Percentiles rank a stretch among this genome's conserved stretches.
Conservation (phyloP, 1,284 basidiomycete genomes). For the Leccinum subrobustum region DNA sequence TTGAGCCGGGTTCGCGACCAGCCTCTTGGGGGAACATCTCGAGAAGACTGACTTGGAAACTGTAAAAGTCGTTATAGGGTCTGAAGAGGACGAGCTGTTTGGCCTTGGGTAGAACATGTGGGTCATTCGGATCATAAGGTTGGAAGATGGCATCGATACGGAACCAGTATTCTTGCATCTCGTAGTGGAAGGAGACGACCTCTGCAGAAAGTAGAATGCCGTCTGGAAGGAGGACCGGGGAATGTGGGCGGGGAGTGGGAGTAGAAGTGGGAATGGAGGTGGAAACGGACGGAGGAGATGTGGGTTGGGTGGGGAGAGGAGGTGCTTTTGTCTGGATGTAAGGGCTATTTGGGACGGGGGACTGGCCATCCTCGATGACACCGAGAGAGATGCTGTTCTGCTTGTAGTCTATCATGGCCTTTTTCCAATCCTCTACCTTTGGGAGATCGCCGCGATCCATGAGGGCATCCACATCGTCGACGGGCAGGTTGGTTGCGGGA, state of each 20-base stretch:
- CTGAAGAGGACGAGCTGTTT: constrained; percentile 90
- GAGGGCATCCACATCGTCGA: constrained; percentile 71
- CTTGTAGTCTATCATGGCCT: constrained; percentile 92
- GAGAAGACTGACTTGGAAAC: constrained; percentile 91
- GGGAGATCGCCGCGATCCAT: constrained; percentile 88
- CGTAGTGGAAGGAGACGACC: constrained; percentile 95
- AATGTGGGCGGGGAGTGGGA: constrained; percentile 27
- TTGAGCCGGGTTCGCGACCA: constrained; percentile 63
- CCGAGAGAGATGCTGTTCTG: constrained; percentile 95
- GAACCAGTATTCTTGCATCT: constrained; percentile 98
- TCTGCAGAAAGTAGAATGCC: constrained; percentile 88
- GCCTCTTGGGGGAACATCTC: constrained; percentile 88
- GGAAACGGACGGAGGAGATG: constrained; percentile 19
- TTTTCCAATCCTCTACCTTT: constrained; percentile 97
- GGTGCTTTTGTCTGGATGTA: constrained; percentile 35
- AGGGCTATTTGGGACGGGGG: constrained; percentile 44
- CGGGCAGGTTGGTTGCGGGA: constrained; percentile 76
- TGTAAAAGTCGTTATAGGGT: constrained; percentile 98
- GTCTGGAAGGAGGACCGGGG: constrained; percentile 59
- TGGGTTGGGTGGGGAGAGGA: constrained; percentile 15
- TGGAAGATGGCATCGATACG: constrained; percentile 88
- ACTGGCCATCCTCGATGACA: constrained; percentile 69
- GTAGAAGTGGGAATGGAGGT: constrained; percentile 8
- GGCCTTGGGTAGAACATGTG: constrained; percentile 56
- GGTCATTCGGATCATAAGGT: constrained; percentile 64